phyloP scores from a whole-genome alignment of 2,329 filamentous ascomycete genomes.

The Aspergillus tamarii region DNA sequence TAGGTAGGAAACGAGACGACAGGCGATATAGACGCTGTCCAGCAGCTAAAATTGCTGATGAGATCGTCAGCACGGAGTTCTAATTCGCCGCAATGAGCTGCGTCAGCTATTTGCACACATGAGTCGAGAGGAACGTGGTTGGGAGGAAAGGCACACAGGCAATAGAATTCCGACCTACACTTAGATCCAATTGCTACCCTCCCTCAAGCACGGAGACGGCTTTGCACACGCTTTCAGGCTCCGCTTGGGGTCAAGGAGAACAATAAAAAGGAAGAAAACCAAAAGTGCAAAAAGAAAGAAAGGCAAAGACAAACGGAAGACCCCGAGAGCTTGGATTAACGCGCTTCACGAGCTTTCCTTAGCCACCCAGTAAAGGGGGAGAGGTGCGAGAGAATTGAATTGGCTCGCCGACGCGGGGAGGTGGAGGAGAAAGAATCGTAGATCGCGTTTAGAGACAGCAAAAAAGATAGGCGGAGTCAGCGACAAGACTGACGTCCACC shows the following conservation, averaged over 20 bases:
- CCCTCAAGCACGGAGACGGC: neutral
- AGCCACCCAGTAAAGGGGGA: constrained; percentile 9
- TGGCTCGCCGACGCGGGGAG: constrained; percentile 9
- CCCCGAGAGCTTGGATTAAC: constrained; percentile 2
- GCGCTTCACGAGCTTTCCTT: constrained; percentile 10
- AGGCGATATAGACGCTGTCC: neutral
- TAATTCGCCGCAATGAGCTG: neutral
- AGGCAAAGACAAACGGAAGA: neutral
- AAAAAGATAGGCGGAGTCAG: constrained; percentile 4
- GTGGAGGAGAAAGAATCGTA: neutral
- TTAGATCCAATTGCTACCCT: neutral
- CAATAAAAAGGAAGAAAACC: neutral
- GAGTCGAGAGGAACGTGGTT: neutral
- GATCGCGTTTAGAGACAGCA: constrained; percentile 6
- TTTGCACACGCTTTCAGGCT: neutral
- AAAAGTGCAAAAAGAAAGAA: neutral
- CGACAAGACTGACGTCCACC: constrained; percentile 10
- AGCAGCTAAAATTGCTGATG: neutral
- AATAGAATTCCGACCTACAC: neutral
- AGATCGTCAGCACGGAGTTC: neutral
- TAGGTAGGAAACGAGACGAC: neutral
- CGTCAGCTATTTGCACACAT: neutral
- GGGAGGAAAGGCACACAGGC: neutral
- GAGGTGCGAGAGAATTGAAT: constrained; percentile 7
- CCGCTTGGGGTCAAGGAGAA: neutral